These are phyloP conservation scores for Ambrosia artemisiifolia DNA, from an alignment of 129 eudicot genomes.

Conservation along the genomic window DNA sequence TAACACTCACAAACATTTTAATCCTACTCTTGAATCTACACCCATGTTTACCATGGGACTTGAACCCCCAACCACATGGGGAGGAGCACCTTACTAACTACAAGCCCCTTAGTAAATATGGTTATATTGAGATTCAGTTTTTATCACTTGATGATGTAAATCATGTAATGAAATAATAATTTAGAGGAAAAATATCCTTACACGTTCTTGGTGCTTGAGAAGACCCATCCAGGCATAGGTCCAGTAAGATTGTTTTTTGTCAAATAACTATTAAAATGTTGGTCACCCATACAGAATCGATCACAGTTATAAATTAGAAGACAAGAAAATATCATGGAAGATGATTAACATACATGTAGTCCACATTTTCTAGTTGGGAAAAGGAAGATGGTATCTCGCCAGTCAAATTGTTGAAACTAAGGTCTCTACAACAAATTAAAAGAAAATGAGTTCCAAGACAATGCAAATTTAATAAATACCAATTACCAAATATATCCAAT, in stretches of 20 bases:
- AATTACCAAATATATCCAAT: too few species aligned
- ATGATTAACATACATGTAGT: slow-evolving; percentile 50
- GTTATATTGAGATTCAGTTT: too few species aligned
- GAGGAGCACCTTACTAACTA: too few species aligned
- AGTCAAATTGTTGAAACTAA: slow-evolving; percentile 67
- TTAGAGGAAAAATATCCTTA: slow-evolving; percentile 20
- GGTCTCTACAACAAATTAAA: slow-evolving; percentile 53
- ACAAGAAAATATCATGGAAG: slow-evolving; percentile 8
- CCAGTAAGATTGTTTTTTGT: slow-evolving; percentile 70
- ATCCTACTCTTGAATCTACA: too few species aligned
- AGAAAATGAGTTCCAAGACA: slow-evolving; percentile 10
- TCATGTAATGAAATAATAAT: not conserved
- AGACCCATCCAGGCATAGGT: slow-evolving; percentile 57
- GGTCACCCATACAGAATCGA: slow-evolving; percentile 18
- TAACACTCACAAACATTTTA: too few species aligned
- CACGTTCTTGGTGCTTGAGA: slow-evolving; percentile 57
- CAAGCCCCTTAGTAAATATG: too few species aligned
- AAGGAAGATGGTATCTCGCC: slow-evolving; percentile 66
- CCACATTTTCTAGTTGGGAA: slow-evolving; percentile 44
- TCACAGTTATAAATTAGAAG: not conserved
- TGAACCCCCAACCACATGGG: too few species aligned
- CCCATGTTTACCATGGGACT: too few species aligned
- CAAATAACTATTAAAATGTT: slow-evolving; percentile 44
- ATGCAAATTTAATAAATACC: too few species aligned
- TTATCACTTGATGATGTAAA: slow-evolving; percentile 15